Percentiles rank a stretch among this genome's conserved stretches.
Conservation (phyloP, 2,329 filamentous ascomycete species). For the Onygenales sp. region DNA sequence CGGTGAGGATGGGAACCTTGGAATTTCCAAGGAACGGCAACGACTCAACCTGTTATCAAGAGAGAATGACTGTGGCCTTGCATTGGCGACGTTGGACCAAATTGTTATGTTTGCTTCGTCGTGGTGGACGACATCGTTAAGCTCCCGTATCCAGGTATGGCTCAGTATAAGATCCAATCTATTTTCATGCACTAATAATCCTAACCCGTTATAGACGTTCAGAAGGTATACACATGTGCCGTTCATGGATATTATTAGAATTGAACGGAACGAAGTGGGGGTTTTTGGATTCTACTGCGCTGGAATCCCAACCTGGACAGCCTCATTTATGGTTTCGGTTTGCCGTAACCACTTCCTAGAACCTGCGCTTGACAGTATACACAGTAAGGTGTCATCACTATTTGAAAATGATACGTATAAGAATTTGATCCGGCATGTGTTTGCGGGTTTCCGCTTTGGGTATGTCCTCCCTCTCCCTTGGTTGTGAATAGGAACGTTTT, state of each 20-base stretch:
- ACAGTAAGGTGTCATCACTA: conserved; percentile 17
- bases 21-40: conserved; percentile 27
- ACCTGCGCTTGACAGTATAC: conserved; percentile 20
- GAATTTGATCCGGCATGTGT: conserved; percentile 18
- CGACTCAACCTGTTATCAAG: conserved; percentile 27
- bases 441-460: conserved; percentile 12
- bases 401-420: conserved; percentile 18
- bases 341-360: conserved; percentile 30
- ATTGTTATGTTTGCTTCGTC: conserved; percentile 30
- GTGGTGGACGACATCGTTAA: conserved; percentile 33
- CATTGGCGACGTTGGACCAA: conserved; percentile 33
- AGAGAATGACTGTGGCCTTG: conserved; percentile 35
- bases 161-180: conserved; percentile 3
- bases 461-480: neutral
- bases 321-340: conserved; percentile 28
- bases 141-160: conserved; percentile 29
- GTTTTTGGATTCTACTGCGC: conserved; percentile 29
- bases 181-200: conserved; percentile 6
- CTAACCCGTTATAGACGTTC: conserved; percentile 24
- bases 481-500: neutral
- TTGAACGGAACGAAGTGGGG: conserved; percentile 26
- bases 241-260: conserved; percentile 26
- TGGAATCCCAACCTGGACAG: conserved; percentile 31
- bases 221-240: conserved; percentile 27
- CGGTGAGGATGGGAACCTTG: conserved; percentile 27